A percentile compares a stretch with the other conserved stretches of the same genome.
phyloP scores from a whole-genome alignment of 805 yeast species.

The Nakazawaea laoshanensis region DNA sequence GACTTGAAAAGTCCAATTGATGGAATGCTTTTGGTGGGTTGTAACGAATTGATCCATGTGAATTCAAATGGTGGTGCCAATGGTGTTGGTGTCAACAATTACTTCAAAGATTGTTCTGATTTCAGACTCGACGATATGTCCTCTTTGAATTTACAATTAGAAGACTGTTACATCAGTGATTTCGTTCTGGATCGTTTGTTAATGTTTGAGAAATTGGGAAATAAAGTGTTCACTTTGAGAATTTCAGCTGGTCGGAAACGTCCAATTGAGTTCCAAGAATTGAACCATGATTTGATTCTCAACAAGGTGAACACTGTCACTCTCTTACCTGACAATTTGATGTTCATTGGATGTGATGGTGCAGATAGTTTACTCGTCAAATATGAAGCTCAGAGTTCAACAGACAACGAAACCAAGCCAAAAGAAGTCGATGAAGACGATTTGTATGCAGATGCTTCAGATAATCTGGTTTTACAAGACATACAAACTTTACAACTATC shows the following conservation, averaged over 20 bases:
- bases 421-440: conserved; percentile 27
- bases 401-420: conserved; percentile 8
- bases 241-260: conserved; percentile 4
- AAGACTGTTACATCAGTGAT: conserved; percentile 33
- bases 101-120: conserved; percentile 30
- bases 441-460: conserved; percentile 27
- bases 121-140: conserved; percentile 37
- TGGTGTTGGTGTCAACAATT: conserved; percentile 56
- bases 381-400: conserved; percentile 16
- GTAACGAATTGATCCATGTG: conserved; percentile 69
- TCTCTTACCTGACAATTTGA: conserved; percentile 19
- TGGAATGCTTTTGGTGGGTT: conserved; percentile 63
- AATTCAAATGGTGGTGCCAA: conserved; percentile 68
- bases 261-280: conserved; percentile 19
- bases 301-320: conserved; percentile 17
- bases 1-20: conserved; percentile 60
- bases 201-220: conserved; percentile 3
- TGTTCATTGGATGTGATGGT: conserved; percentile 55
- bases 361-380: conserved; percentile 50
- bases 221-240: conserved; percentile 1
- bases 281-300: conserved; percentile 23
- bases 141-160: conserved; percentile 44
- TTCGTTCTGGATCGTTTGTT: conserved; percentile 12
- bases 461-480: conserved; percentile 9
- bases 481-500: conserved; percentile 3